phyloP scores from a whole-genome alignment of 2,329 filamentous ascomycete species.

The Scedosporium dehoogii region DNA sequence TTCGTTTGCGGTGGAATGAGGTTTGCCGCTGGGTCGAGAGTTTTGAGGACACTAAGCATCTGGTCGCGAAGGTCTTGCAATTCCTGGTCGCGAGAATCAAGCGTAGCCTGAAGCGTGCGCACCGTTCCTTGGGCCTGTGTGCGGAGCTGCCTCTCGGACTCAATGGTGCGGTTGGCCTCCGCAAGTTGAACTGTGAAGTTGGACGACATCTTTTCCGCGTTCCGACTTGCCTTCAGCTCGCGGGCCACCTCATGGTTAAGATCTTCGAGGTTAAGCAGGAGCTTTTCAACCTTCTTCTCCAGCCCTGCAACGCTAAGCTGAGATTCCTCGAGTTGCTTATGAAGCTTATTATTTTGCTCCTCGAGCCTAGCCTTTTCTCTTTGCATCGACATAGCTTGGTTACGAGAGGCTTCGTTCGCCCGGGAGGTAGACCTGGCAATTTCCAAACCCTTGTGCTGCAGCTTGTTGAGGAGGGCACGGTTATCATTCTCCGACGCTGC shows the following conservation, averaged over 20 bases:
- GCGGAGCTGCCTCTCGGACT: slow-evolving; percentile 80
- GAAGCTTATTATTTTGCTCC: slow-evolving; percentile 70
- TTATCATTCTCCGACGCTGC: slow-evolving; percentile 95
- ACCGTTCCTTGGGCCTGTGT: slow-evolving; percentile 78
- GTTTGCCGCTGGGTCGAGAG: slow-evolving; percentile 68
- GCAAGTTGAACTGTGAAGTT: slow-evolving; percentile 73
- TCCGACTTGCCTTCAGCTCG: slow-evolving; percentile 81
- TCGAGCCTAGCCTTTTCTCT: slow-evolving; percentile 75
- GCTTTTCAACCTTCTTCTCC: slow-evolving; percentile 91
- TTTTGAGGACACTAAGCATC: slow-evolving; percentile 71
- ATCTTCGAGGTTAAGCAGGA: slow-evolving; percentile 80
- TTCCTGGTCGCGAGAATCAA: slow-evolving; percentile 74
- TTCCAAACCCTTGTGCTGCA: slow-evolving; percentile 94
- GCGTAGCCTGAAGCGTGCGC: slow-evolving; percentile 65
- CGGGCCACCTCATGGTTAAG: slow-evolving; percentile 84
- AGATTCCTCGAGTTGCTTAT: slow-evolving; percentile 75
- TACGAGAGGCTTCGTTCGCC: slow-evolving; percentile 72
- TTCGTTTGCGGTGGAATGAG: slow-evolving; percentile 46
- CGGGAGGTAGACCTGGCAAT: slow-evolving; percentile 84
- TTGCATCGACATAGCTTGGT: slow-evolving; percentile 66
- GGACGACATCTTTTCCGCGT: slow-evolving; percentile 80
- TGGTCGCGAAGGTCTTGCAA: slow-evolving; percentile 71
- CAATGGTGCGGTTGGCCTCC: slow-evolving; percentile 79
- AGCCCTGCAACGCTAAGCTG: slow-evolving; percentile 74
- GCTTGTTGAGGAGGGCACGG: slow-evolving; percentile 85